Base-by-base conservation (phyloP, 2,329 filamentous ascomycete species). In the Akanthomyces dipterigenus region DNA sequence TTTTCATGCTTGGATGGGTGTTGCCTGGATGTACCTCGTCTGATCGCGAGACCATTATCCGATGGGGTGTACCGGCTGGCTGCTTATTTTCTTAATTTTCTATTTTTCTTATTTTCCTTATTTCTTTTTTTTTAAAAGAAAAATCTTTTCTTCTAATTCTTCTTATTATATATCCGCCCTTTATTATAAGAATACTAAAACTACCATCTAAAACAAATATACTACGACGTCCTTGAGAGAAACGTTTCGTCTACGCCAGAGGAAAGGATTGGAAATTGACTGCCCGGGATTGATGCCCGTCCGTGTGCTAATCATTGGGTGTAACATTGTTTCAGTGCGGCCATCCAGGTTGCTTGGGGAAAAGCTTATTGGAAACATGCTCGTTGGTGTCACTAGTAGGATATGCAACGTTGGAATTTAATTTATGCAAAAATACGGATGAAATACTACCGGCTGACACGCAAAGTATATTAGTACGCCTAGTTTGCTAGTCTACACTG, bases 341-440 rank as follows among this genome's bases (percentile, higher is more conserved):
- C 45, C 56, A 59, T 59, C 56, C 45, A 31, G 45, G 56, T 59
- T 50, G 36, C 54, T n/a, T 28, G 43, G 8, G n/a, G n/a, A n/a
- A n/a, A 34, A 34, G 11, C 36, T 38, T 14, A n/a, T 38, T 16
- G 31, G 26, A 59, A 59, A 59, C 45, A 12, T 43, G 46, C 56
- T 59, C 56, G 51, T 6, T 5, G 36, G 36, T 14, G 9, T 14
- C 36, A 16, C 31, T 56, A 31, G 5, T 31, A 9, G 31, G 8
- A 34, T 11, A 48, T 57, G 56, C 36, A 59, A 59, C 56, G 56
- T 59, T 59, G 11, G 43, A 34, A 59, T 42, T 14, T 43, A 31
- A 43, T 38, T 14, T 18, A 49, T 48, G 31, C 55, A 49, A 11
- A 3, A 16, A 31, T 31, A 31, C 31, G 31, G n/a, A n/a, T n/a